These are phyloP conservation scores for Wickerhamiella slavikovae DNA, from an alignment of 805 yeast genomes.

Conservation along the genomic window DNA sequence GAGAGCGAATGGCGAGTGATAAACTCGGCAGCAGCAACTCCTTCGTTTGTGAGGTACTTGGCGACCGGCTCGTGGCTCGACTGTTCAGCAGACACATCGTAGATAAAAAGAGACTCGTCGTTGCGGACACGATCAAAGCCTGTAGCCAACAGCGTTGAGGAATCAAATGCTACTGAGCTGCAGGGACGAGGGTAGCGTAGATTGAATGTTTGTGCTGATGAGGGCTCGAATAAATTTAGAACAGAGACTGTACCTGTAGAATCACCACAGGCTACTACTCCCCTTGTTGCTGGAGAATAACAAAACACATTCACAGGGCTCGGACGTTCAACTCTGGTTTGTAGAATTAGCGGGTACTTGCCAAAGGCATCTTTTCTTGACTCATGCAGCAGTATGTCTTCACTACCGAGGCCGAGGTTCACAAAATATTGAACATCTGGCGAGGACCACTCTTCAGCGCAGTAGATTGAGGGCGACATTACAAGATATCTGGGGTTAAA, in stretches of 20 bases:
- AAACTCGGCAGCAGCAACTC: constrained; percentile 47
- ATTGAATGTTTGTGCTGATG: too few relatives aligned
- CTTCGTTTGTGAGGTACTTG: constrained; percentile 45
- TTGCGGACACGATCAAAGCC: constrained; percentile 64
- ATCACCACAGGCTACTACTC: constrained; percentile 46
- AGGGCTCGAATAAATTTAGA: constrained; percentile 31
- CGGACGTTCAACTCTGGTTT: too few relatives aligned
- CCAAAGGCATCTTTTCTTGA: too few relatives aligned
- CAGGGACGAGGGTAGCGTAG: constrained; percentile 58
- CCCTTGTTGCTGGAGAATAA: constrained; percentile 19
- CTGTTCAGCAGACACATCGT: constrained; percentile 30
- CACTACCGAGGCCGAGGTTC: constrained; percentile 60
- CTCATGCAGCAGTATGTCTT: constrained; percentile 42
- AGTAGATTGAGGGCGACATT: constrained; percentile 41
- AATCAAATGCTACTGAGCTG: constrained; percentile 50
- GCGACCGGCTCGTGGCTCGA: background rate
- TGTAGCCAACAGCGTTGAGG: constrained; percentile 43
- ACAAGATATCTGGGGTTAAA: too few relatives aligned
- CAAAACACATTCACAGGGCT: constrained; percentile 29
- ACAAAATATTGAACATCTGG: constrained; percentile 36
- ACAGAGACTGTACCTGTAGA: constrained; percentile 44
- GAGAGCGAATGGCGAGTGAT: too few relatives aligned
- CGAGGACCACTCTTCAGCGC: constrained; percentile 41
- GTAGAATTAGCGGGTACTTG: too few relatives aligned
- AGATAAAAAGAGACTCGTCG: constrained; percentile 56